These are phyloP conservation scores for Raphanus raphanistrum DNA, from an alignment of 345 rosid genomes.

Conservation along the genomic window DNA sequence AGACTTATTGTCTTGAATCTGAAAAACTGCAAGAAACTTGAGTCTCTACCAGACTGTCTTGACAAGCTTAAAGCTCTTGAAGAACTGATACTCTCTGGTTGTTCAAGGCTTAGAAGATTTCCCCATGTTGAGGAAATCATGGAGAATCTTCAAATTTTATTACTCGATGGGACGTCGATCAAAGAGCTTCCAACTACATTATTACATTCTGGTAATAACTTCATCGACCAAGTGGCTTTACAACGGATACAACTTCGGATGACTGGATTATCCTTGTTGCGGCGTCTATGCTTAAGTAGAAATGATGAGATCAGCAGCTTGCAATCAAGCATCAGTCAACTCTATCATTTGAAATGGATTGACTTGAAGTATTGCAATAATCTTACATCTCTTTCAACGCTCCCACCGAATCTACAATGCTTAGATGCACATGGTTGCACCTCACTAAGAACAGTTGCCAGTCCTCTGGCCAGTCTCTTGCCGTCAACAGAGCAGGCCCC, in stretches of 20 bases:
- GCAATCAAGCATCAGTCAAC: conserved; percentile 7
- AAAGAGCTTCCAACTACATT: neutral
- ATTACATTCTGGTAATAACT: conserved; percentile 12
- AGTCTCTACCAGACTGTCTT: no score
- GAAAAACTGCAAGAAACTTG: conserved; percentile 9
- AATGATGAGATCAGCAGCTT: neutral
- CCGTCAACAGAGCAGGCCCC: neutral
- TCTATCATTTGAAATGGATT: conserved; percentile 12
- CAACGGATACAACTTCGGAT: neutral
- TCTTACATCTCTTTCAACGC: conserved; percentile 9
- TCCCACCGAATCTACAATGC: conserved; percentile 27
- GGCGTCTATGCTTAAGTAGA: conserved; percentile 19
- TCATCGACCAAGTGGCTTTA: neutral
- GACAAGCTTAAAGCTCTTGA: no score
- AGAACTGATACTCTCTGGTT: conserved; percentile 15
- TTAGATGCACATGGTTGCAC: conserved; percentile 22
- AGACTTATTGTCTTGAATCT: neutral
- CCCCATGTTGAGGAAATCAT: neutral
- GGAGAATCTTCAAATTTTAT: neutral
- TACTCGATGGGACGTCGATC: conserved; percentile 24
- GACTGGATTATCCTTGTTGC: neutral
- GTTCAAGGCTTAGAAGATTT: neutral
- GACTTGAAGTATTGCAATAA: conserved; percentile 29
- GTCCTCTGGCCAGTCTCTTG: neutral
- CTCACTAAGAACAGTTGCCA: conserved; percentile 1